A percentile compares a stretch with the other conserved stretches of the same genome.
phyloP scores from a whole-genome alignment of 306 rosid genomes.

The Prunus kanzakura region DNA sequence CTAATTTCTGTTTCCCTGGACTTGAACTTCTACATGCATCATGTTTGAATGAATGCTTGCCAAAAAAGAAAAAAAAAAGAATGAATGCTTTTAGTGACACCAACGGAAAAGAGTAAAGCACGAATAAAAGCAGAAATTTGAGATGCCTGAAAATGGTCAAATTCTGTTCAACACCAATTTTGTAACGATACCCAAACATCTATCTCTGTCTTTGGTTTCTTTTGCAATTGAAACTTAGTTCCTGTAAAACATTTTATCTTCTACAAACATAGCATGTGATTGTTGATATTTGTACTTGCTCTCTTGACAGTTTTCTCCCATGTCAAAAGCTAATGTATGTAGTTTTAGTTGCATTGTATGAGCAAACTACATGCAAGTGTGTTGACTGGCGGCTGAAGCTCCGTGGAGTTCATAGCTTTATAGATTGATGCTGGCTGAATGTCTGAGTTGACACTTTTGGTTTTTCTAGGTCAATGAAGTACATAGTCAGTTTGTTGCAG shows the following conservation, averaged over 20 bases:
- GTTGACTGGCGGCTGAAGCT: background rate
- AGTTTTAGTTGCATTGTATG: background rate
- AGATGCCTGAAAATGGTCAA: background rate
- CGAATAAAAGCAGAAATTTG: background rate
- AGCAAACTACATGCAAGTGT: background rate
- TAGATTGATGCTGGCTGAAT: background rate
- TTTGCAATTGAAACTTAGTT: conserved; percentile 1
- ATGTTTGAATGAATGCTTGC: background rate
- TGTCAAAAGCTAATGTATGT: background rate
- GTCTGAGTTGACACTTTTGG: background rate
- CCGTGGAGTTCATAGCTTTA: background rate
- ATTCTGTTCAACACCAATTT: background rate
- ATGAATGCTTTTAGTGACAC: background rate
- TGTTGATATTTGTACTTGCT: background rate
- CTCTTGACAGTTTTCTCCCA: background rate
- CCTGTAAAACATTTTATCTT: background rate
- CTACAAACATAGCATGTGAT: background rate
- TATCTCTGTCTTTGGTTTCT: background rate
- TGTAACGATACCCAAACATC: background rate
- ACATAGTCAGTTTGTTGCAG: conserved; percentile 67
- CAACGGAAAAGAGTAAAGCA: background rate
- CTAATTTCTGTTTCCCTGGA: background rate
- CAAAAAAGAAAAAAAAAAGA: background rate
- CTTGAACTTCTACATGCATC: background rate
- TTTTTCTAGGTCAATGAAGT: conserved; percentile 49